Base-by-base conservation (phyloP, 192 early-diverging fungal species). In the Entomortierella chlamydospora region DNA sequence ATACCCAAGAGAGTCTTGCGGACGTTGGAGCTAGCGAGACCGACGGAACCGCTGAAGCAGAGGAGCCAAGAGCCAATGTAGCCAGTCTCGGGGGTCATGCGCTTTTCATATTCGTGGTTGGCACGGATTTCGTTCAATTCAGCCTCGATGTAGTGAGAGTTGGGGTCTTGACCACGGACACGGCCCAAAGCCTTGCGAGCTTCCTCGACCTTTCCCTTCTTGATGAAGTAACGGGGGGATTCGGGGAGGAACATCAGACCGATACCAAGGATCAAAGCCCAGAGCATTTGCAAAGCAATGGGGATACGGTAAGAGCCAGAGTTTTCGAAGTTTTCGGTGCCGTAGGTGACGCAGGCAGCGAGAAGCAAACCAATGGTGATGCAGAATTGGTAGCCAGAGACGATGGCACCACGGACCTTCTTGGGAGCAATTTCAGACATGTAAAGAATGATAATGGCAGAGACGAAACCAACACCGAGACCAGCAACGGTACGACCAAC, bases 311-410 rank as follows among this genome's bases (percentile, higher is more conserved):
- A 98, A 42, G 89, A 83, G 41, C 88, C 78, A 61, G 86, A 68
- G 56, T 67, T 65, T 22, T 73, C 42, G 26, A 84, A 55, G 50
- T 70, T 67, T 34, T 57, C 30, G 62, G 68, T 72, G 43, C 70
- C 90, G 78, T 89, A 91, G 50, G 83, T 81, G 34, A 89, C 77
- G 72, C 87, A 85, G 74, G 84, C 87, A 39, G 88, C 78, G 55
- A 91, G 55, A 62, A 76, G 73, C 41, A 76, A 55, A 68, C 73
- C 96, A 87, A 92, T 91, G 57, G 96, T 98, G 85, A 98, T 97
- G 80, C 92, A 90, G 84, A 92, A 93, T 81, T 98, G 96, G 68
- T 97, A 90, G 62, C 95, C 82, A 56, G 93, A 90, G 39, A 94
- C 91, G 39, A 97, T 87, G 30, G 91, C 89, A 41, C 95, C 95